phyloP scores from a whole-genome alignment of 2,329 filamentous ascomycete genomes.

The Zopfia rhizophila region DNA sequence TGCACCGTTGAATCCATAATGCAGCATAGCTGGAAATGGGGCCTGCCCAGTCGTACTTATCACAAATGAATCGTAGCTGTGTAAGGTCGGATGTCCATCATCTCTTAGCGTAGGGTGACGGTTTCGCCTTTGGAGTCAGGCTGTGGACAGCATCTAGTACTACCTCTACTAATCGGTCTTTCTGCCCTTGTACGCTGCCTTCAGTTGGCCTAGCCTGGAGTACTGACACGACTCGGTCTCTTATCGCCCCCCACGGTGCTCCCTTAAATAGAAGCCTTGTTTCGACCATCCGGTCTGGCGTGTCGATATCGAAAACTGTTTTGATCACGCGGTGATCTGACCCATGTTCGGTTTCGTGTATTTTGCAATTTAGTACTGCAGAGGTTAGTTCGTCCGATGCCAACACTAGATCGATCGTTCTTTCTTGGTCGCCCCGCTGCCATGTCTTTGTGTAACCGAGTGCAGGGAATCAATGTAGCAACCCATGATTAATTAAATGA shows the following conservation, averaged over 20 bases:
- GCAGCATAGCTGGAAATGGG: no score
- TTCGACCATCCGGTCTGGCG: conserved; percentile 7
- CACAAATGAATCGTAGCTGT: no score
- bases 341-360: conserved; percentile 19
- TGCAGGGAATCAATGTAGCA: no score
- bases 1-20: no score
- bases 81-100: conserved; percentile 19
- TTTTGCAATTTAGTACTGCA: conserved; percentile 16
- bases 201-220: no score
- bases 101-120: conserved; percentile 19
- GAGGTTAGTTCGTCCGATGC: conserved; percentile 13
- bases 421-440: no score
- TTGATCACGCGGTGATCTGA: conserved; percentile 21
- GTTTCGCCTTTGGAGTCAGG: conserved; percentile 10
- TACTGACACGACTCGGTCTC: no score
- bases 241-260: conserved; percentile 24
- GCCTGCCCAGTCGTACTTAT: no score
- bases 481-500: no score
- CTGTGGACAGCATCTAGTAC: conserved; percentile 14
- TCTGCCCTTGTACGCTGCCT: conserved; percentile 9
- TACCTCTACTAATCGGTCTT: conserved; percentile 7
- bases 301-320: conserved; percentile 17
- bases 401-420: conserved; percentile 22
- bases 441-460: no score
- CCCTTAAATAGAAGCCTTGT: conserved; percentile 26